Base-by-base conservation (phyloP, 2,329 filamentous ascomycete species). In the Fusarium mangiferae region DNA sequence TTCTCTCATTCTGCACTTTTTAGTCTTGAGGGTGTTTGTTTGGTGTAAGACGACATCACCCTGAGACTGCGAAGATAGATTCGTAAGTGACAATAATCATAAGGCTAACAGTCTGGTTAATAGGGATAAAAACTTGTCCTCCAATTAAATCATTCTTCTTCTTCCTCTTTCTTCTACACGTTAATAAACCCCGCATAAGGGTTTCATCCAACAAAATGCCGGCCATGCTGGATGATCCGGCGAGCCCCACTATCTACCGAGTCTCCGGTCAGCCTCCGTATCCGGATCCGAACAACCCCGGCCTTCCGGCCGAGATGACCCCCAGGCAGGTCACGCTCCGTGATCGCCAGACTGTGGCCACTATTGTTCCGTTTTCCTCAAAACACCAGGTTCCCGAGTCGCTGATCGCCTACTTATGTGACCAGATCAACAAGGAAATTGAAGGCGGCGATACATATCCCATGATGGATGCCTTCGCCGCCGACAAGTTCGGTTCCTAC, bases 381-480 rank as follows among this genome's bases (percentile, higher is more conserved):
- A 89, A 90, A 24, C 86, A 90, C 64, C 90, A 95, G 79, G 91
- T 97, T n/a, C 95, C 95, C 6, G 85, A 87, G 44, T 91, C 92
- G 12, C 86, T 98, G 66, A 86, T 96, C 41, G 87, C 88, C 44
- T 96, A 97, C 79, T 89, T 98, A 52, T 93, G 90, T 77, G 93
- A 94, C 79, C 92, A 96, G 83, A 88, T 97, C 77, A 96, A 95
- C 81, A 92, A 93, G 83, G 95, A 97, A 83, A 96, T 98, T 78
- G 94, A 96, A 79, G 93, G 94, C 82, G 95, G 95, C 64, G 94
- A 97, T 81, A 97, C 95, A 3, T 97, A 97, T 82, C 94, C 95
- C 28, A 96, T 97, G 93, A 90, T 92, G 77, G 91, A 95, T 59
- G 86, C 91, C 24, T 90, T 97, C 83, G 86, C 91, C 9, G 84